phyloP scores from a whole-genome alignment of 1,139 yeast species.

The Geotrichum cucujoidarum region DNA sequence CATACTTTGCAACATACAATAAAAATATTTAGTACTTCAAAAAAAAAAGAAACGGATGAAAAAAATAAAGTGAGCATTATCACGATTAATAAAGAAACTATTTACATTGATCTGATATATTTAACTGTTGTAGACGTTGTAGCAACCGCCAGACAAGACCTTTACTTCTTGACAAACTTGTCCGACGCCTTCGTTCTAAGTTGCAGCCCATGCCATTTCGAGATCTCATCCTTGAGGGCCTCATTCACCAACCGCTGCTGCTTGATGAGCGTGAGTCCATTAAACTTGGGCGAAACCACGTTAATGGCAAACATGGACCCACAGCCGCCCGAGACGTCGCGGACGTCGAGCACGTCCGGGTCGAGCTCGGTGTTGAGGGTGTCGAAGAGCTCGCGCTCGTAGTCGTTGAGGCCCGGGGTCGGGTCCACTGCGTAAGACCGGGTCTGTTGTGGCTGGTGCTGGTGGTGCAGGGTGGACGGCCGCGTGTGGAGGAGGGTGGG shows the following conservation, averaged over 20 bases:
- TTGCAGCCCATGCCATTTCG: slow-evolving; percentile 93
- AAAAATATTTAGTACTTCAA: neutral
- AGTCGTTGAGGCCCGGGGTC: slow-evolving; percentile 45
- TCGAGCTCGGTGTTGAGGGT: slow-evolving; percentile 50
- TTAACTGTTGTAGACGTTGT: no score
- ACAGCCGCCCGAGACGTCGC: slow-evolving; percentile 91
- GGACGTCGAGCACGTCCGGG: slow-evolving; percentile 60
- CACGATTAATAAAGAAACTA: no score
- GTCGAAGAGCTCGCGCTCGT: slow-evolving; percentile 60
- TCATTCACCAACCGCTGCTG: slow-evolving; percentile 90
- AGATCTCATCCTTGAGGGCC: slow-evolving; percentile 75
- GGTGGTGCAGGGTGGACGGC: no score
- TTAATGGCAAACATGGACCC: slow-evolving; percentile 95
- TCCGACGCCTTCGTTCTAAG: slow-evolving; percentile 53
- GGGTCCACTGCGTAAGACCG: slow-evolving; percentile 14
- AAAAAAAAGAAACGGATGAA: no score
- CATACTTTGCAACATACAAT: slow-evolving; percentile 3
- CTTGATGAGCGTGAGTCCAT: slow-evolving; percentile 76
- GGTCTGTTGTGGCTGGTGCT: no score
- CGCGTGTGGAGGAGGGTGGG: no score
- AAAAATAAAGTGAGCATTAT: no score
- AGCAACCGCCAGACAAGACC: no score
- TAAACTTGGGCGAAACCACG: slow-evolving; percentile 67
- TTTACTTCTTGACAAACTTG: slow-evolving; percentile 12
- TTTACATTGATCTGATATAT: no score